phyloP scores from a whole-genome alignment of 768 basidiomycete species.

The Boletus huronensis region DNA sequence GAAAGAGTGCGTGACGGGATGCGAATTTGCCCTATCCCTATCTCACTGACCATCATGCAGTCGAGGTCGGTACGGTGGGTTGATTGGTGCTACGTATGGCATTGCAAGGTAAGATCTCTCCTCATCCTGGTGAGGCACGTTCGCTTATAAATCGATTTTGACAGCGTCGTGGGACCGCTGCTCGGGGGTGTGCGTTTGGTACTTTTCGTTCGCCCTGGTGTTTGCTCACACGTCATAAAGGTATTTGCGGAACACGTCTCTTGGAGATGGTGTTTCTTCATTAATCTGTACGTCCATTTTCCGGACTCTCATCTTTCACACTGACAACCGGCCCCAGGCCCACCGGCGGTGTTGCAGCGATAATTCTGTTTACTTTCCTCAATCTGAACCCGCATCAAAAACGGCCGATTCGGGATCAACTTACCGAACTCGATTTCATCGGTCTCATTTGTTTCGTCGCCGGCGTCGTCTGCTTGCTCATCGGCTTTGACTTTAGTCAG shows the following conservation, averaged over 20 bases:
- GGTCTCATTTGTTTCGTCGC: constrained; percentile 60
- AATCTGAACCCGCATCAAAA: constrained; percentile 74
- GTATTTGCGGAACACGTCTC: constrained; percentile 69
- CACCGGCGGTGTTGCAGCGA: constrained; percentile 64
- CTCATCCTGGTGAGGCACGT: too few relatives aligned
- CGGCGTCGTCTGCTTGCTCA: constrained; percentile 63
- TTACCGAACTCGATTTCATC: constrained; percentile 67
- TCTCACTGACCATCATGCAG: constrained; percentile 35
- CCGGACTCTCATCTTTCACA: neutral
- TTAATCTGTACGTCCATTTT: constrained; percentile 55
- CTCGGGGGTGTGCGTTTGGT: constrained; percentile 66
- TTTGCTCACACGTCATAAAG: constrained; percentile 23
- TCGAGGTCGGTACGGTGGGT: constrained; percentile 75
- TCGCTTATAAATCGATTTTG: neutral
- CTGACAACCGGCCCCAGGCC: constrained; percentile 43
- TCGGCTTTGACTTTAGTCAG: constrained; percentile 74
- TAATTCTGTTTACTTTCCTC: constrained; percentile 66
- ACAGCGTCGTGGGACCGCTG: constrained; percentile 71
- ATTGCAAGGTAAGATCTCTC: constrained; percentile 41
- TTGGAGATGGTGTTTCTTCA: constrained; percentile 86
- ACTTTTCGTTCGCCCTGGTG: neutral
- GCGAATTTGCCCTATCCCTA: neutral
- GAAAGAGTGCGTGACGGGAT: constrained; percentile 51
- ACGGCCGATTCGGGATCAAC: constrained; percentile 53
- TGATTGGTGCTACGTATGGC: constrained; percentile 78